Evolutionary conservation across 768 basidiomycete species (phyloP).

Genomic region (Rhodotorula taiwanensis): DNA sequence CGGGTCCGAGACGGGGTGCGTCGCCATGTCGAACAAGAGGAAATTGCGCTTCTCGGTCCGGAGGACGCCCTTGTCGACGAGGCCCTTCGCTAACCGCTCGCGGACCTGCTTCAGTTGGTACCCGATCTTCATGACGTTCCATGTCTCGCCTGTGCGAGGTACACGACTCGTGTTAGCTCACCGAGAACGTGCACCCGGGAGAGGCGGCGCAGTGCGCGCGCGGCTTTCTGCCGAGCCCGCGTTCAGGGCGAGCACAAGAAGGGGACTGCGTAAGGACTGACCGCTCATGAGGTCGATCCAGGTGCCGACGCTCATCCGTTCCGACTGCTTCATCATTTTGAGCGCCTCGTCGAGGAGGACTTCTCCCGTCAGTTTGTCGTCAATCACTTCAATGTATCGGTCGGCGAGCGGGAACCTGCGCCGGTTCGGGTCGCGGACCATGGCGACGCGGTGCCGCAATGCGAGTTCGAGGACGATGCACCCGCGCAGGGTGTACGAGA

Average conservation of each 20-base stretch:
- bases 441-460: conserved; percentile 83
- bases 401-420: conserved; percentile 68
- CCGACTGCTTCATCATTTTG: conserved; percentile 79
- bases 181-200: neutral
- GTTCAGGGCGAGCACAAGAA: no score
- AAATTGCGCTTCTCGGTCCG: conserved; percentile 99
- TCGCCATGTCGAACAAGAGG: conserved; percentile 98
- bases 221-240: no score
- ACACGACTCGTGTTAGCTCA: neutral
- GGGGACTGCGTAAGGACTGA: conserved; percentile 46
- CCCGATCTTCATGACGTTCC: conserved; percentile 99
- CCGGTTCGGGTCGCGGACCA: conserved; percentile 75
- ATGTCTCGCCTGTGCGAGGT: conserved; percentile 72
- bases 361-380: conserved; percentile 87
- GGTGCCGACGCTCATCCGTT: conserved; percentile 71
- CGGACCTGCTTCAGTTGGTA: conserved; percentile 98
- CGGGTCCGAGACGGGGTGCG: conserved; percentile 90
- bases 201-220: no score
- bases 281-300: conserved; percentile 96
- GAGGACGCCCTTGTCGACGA: conserved; percentile 98
- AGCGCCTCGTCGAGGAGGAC: conserved; percentile 92
- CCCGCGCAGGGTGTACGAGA: conserved; percentile 95
- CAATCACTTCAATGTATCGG: conserved; percentile 80
- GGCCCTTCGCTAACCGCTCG: conserved; percentile 89
- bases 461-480: conserved; percentile 97